Percentiles rank a stretch among this genome's conserved stretches.
Evolutionary conservation across 1,284 basidiomycete species (phyloP).

Genomic region (Melampsora americana): DNA sequence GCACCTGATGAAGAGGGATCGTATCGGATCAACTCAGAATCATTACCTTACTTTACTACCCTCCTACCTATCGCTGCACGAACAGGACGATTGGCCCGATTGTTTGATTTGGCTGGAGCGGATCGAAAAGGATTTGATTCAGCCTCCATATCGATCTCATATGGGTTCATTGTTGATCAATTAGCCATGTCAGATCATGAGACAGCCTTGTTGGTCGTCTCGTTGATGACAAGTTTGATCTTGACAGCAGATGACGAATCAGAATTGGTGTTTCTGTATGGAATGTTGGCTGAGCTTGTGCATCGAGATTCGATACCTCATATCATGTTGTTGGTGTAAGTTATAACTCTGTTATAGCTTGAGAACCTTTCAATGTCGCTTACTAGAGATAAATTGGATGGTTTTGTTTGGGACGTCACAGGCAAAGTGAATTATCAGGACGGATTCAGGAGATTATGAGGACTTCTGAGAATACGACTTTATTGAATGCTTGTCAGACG

Average conservation of each 20-base stretch:
- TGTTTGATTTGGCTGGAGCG: constrained; percentile 63
- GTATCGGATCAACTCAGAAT: constrained; percentile 60
- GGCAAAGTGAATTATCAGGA: constrained; percentile 34
- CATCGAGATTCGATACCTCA: constrained; percentile 34
- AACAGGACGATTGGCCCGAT: constrained; percentile 29
- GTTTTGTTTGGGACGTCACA: not conserved
- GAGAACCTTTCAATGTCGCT: not conserved
- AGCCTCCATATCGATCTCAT: constrained; percentile 57
- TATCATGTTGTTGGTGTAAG: constrained; percentile 43
- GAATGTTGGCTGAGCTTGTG: constrained; percentile 71
- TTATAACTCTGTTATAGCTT: not conserved
- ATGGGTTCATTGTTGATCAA: constrained; percentile 61
- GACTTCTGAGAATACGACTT: constrained; percentile 30
- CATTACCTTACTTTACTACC: constrained; percentile 75
- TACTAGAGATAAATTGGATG: not conserved
- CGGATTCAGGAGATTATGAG: constrained; percentile 41
- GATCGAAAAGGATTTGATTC: constrained; percentile 60
- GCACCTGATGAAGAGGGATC: constrained; percentile 30
- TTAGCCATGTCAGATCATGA: constrained; percentile 66
- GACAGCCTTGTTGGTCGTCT: constrained; percentile 69
- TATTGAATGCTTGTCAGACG: constrained; percentile 40
- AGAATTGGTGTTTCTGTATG: constrained; percentile 76
- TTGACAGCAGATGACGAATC: constrained; percentile 71
- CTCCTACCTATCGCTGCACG: constrained; percentile 67
- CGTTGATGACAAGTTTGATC: constrained; percentile 73